phyloP scores from a whole-genome alignment of 2,329 filamentous ascomycete species.

The Aspergillus melleus region DNA sequence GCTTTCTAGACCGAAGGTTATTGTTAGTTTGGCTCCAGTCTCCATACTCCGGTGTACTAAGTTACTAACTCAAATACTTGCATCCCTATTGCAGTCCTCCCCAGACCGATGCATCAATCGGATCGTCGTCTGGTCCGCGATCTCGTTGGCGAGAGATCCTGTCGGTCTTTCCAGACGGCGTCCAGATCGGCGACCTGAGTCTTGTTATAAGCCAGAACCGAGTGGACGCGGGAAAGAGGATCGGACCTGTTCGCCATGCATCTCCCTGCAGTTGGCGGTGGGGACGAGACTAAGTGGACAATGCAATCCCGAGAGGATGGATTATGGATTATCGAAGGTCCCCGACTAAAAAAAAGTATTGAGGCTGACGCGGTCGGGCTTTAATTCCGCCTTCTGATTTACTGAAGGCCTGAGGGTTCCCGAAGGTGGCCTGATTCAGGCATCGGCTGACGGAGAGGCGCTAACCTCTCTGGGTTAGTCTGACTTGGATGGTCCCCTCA shows the following conservation, averaged over 20 bases:
- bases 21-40: no score
- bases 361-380: no score
- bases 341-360: neutral
- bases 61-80: neutral
- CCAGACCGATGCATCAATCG: neutral
- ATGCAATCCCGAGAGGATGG: neutral
- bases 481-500: no score
- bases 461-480: no score
- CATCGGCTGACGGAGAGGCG: no score
- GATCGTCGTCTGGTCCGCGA: neutral
- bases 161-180: neutral
- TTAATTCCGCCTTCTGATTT: no score
- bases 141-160: neutral
- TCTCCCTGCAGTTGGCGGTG: neutral
- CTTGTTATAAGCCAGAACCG: no score
- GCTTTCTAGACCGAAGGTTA: neutral
- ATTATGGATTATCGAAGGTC: neutral
- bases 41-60: neutral
- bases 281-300: neutral
- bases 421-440: no score
- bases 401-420: no score
- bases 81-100: no score
- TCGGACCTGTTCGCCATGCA: neutral
- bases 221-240: neutral
- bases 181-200: neutral